Conservation (phyloP, 257 asterid genomes). For the Euphrasia confusa region DNA sequence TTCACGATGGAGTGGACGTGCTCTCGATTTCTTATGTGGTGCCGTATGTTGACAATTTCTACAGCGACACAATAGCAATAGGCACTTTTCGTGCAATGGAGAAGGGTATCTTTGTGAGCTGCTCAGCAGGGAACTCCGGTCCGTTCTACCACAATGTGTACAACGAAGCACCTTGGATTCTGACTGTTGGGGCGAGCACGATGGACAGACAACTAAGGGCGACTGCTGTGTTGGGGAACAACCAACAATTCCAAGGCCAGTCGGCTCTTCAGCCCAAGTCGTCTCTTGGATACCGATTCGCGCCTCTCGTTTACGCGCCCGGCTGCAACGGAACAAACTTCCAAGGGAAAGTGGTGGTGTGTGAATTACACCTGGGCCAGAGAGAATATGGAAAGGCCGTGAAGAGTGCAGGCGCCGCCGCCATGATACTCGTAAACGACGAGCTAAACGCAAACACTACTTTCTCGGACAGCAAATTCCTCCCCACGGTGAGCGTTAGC, state of each 20-base stretch:
- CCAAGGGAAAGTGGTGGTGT: conserved; percentile 25
- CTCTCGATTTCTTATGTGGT: conserved; percentile 28
- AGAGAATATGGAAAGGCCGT: conserved; percentile 17
- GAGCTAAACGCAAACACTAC: neutral
- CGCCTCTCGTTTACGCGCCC: no score
- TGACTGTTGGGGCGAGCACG: no score
- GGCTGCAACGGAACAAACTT: neutral
- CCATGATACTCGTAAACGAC: conserved; percentile 23
- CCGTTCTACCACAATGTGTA: conserved; percentile 10
- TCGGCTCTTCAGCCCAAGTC: no score
- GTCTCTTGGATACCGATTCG: no score
- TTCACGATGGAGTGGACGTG: conserved; percentile 42
- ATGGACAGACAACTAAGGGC: no score
- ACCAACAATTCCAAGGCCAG: no score
- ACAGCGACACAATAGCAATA: conserved; percentile 16
- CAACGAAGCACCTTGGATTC: neutral
- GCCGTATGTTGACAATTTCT: neutral
- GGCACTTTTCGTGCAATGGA: conserved; percentile 26
- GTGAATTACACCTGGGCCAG: conserved; percentile 13
- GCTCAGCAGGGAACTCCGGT: conserved; percentile 34
- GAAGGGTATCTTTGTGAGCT: conserved; percentile 43
- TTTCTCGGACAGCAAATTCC: neutral
- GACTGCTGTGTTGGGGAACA: no score
- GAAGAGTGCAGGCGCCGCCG: neutral
- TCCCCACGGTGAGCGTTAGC: neutral